Base-by-base conservation (phyloP, 176 grass and related monocot species). In the Avena insularis region DNA sequence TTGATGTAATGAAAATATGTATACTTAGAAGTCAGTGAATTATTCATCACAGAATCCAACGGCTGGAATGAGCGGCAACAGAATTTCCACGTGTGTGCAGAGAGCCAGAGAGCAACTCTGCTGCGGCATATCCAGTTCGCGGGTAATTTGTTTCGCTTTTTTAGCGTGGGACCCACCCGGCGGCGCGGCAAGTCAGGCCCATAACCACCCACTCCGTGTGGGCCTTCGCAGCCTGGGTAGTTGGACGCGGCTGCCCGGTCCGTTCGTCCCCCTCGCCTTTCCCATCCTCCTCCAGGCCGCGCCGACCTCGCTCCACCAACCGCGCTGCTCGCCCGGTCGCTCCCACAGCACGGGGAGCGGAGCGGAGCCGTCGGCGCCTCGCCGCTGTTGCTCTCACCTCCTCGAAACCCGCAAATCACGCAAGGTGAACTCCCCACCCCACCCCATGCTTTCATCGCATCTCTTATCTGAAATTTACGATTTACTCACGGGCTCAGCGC, bases 261-360 rank as follows among this genome's bases (percentile, higher is more conserved):
- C 7, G 14, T 61, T 29, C 75, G 3, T 11, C n/a, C 23, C 35
- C 14, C 17, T 48, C 14, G 46, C 35, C 20, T 69, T 65, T 74
- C 58, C 54, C 11, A 65, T 76, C 53, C 45, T 60, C 60, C 40
- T 73, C 70, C 71, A 48, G 45, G 4, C 63, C 45, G 43, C 40
- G 6, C 2, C 45, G 79, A 33, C 72, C 55, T 51, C 19, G 36
- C 83, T 36, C 77, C 70, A 84, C 63, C 81, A 72, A 63, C 75
- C 82, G 62, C 77, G 31, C 46, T 17, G 36, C 53, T 33, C 55
- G 79, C 9, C 46, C 9, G 36, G 43, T 46, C 55, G 79, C 9
- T 45, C 6, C 9, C 10, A 17, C 73, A 50, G 23, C 73, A 40
- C 40, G 43, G 12, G 33, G 36, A 21, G 59, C 60, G 58, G 75